Conservation (phyloP, 1,139 yeast species). For the Arxiozyma heterogenica region DNA sequence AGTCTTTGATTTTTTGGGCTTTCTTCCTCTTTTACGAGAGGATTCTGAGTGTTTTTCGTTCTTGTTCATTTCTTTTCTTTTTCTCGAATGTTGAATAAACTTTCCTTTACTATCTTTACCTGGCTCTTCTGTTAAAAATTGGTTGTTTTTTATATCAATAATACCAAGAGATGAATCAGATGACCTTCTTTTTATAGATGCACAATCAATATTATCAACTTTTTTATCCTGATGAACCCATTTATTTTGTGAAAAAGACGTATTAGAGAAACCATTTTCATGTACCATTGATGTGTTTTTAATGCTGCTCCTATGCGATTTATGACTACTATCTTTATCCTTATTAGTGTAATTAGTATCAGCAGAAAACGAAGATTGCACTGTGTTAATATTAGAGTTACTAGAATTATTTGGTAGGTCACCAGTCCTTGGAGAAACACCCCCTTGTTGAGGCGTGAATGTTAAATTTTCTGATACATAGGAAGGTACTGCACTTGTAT, state of each 20-base stretch:
- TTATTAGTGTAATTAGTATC: neutral
- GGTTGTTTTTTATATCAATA: neutral
- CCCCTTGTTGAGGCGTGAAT: neutral
- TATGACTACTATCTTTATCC: neutral
- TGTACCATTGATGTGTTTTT: neutral
- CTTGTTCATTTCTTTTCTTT: neutral
- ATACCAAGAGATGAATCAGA: neutral
- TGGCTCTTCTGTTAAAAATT: neutral
- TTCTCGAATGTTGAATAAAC: neutral
- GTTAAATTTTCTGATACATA: neutral
- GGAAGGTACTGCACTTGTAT: neutral
- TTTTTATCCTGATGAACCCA: neutral
- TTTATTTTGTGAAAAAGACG: neutral
- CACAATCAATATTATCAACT: neutral
- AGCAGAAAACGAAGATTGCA: neutral
- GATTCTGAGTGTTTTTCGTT: neutral
- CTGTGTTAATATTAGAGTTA: neutral
- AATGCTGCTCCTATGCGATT: neutral
- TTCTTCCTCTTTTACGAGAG: neutral
- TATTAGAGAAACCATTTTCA: neutral
- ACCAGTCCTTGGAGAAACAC: neutral
- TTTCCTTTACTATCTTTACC: neutral
- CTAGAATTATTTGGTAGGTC: neutral
- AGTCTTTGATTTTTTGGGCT: neutral
- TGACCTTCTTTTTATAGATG: neutral